Base-by-base conservation (phyloP, 2,329 filamentous ascomycete species). In the Sphaerostilbella broomeana region DNA sequence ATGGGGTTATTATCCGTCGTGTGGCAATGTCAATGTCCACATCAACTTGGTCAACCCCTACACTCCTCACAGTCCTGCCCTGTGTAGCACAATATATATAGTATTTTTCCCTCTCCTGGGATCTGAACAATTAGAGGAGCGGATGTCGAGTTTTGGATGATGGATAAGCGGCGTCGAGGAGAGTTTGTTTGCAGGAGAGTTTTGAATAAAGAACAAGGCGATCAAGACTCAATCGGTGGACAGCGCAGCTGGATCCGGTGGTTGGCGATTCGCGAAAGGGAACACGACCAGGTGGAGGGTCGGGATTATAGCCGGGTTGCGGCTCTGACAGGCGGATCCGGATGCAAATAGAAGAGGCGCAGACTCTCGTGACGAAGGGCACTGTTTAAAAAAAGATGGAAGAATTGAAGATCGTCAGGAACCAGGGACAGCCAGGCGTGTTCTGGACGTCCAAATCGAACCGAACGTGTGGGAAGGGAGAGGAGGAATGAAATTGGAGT, bases 221-320 rank as follows among this genome's bases (percentile, higher is more conserved):
- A n/a, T n/a, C n/a, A n/a, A n/a, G n/a, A n/a, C n/a, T 18, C 17
- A 48, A 47, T 47, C 42, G 49, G 46, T 59, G 68, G 67, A 71
- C 69, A 72, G 69, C 68, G 52, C 69, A 69, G 69, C 69, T 72
- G 69, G 63, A 72, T 72, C 68, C 69, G 61, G 50, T 48, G 38
- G 45, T 44, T 45, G 42, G 31, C 49, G 29, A 41, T 45, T 47
- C 32, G 48, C 40, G 39, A 40, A 42, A 37, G 29, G 34, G 45
- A 38, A 26, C 38, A 39, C 36, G 35, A 43, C 41, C 26, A 9
- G 35, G 32, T 35, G 28, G 49, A 53, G 53, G 51, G 39, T 44
- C 32, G 22, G 33, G 17, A 30, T 35, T 22, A 39, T 39, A 31
- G 40, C 33, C 40, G 30, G 36, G 28, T 35, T 31, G 38, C 25